Base-by-base conservation (phyloP, 2,329 filamentous ascomycete species). In the Dothiorella sarmentorum region DNA sequence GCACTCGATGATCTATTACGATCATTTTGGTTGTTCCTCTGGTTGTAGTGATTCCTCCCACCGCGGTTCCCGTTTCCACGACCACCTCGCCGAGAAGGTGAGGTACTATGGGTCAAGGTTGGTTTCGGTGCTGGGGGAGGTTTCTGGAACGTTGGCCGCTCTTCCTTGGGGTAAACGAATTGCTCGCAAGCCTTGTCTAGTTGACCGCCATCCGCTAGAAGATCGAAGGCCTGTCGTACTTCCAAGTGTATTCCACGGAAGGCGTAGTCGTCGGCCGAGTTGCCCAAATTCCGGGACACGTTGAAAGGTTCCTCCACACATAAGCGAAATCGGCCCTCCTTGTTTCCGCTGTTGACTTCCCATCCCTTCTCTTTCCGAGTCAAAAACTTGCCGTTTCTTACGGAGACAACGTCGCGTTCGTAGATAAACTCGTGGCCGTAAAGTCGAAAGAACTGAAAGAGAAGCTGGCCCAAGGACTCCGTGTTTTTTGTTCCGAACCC, bases 271-370 rank as follows among this genome's bases (percentile, higher is more conserved):
- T 99, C 94, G 7, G 91, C 94, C 2, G 94, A 97, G 67, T 99
- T 99, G 40, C 92, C 94, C 44, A 99, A 80, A 71, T 99, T 99
- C 40, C 94, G 85, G 33, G 82, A 82, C 3, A 82, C 88, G 67
- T 96, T 99, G 79, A 99, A 99, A 0, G 94, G 94, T 72, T 99
- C 94, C 71, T 99, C 94, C 10, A 99, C 90, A 70, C 93, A 97
- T 29, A 99, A 81, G 62, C 89, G 85, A 67, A 96, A 94, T 68
- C 74, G 71, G 15, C 75, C 76, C 60, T 80, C 78, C 66, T 79
- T 79, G 42, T 71, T 68, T 22, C 74, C 71, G 58, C 75, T 73
- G 44, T 67, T 80, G 52, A 89, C 80, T 68, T 92, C 85, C 94
- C 94, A 97, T 24, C 87, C 87, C 78, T 97, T 97, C 59, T 91